phyloP scores from a whole-genome alignment of 139 green algal genomes.

The Chlamydomonas sphaeroides region DNA sequence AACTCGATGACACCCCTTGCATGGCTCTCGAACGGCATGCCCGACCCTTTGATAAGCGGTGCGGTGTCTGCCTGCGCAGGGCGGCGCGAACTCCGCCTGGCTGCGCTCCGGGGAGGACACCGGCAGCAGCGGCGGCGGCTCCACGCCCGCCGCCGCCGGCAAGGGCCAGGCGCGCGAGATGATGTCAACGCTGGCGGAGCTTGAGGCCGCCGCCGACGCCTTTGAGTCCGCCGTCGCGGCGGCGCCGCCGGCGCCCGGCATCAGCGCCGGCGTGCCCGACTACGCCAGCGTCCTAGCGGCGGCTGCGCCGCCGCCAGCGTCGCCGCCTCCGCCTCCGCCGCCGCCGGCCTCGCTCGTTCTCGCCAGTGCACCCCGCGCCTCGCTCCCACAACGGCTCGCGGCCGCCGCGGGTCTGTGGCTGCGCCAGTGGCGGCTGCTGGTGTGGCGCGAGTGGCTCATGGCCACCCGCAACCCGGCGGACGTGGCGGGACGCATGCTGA shows the following conservation, averaged over 20 bases:
- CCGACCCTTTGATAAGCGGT: too few relatives aligned
- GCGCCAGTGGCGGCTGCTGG: slow-evolving; percentile 37
- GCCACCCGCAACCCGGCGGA: slow-evolving; percentile 73
- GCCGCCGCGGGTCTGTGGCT: neutral
- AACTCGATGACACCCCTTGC: too few relatives aligned
- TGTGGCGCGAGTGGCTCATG: slow-evolving; percentile 52
- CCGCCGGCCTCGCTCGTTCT: too few relatives aligned
- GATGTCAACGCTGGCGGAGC: slow-evolving; percentile 8
- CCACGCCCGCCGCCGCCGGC: too few relatives aligned
- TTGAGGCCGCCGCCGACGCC: slow-evolving; percentile 9
- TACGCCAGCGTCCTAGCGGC: neutral
- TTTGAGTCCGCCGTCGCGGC: slow-evolving; percentile 9
- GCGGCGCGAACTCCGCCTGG: too few relatives aligned
- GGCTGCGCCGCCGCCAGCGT: too few relatives aligned
- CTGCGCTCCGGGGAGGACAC: neutral
- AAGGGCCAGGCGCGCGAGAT: neutral
- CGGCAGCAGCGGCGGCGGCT: neutral
- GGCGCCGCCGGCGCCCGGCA: neutral
- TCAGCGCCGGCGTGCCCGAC: slow-evolving; percentile 27
- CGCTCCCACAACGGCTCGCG: too few relatives aligned
- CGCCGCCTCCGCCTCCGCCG: too few relatives aligned
- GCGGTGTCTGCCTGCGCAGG: too few relatives aligned
- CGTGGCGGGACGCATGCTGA: slow-evolving; percentile 66
- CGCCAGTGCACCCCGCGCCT: too few relatives aligned
- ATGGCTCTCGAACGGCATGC: too few relatives aligned